phyloP scores from a whole-genome alignment of 768 basidiomycete genomes.

The Cantharellus cinnabarinus region DNA sequence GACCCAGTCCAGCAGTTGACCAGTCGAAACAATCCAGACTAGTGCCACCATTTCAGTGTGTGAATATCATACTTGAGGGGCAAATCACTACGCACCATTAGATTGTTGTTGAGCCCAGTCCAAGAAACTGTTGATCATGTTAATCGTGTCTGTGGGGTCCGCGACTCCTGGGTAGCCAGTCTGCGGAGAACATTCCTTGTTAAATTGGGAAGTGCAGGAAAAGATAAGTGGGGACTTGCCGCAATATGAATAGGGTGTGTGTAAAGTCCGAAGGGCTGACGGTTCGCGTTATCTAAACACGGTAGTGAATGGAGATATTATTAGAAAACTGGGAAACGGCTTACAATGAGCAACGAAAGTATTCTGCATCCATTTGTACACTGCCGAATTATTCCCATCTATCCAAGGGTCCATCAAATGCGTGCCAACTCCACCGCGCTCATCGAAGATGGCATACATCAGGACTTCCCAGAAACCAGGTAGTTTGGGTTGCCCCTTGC shows the following conservation, averaged over 20 bases:
- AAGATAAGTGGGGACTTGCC: constrained; percentile 17
- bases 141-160: constrained; percentile 31
- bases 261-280: constrained; percentile 65
- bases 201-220: constrained; percentile 9
- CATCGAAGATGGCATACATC: constrained; percentile 62
- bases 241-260: constrained; percentile 65
- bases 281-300: constrained; percentile 33
- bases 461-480: constrained; percentile 75
- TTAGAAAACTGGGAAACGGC: constrained; percentile 1
- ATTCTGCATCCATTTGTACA: constrained; percentile 48
- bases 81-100: constrained; percentile 26
- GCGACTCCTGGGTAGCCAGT: constrained; percentile 28
- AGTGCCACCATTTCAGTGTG: not conserved
- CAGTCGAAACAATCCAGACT: constrained; percentile 59
- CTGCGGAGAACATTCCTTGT: not conserved
- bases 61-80: not conserved
- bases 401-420: constrained; percentile 78
- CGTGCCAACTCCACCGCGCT: constrained; percentile 29
- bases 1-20: constrained; percentile 58
- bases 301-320: not conserved
- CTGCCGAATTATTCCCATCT: constrained; percentile 48
- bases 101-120: constrained; percentile 62
- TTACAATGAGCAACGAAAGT: constrained; percentile 49
- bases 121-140: constrained; percentile 60
- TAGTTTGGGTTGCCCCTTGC: constrained; percentile 48